A percentile compares a stretch with the other conserved stretches of the same genome.
Evolutionary conservation across 2,329 filamentous ascomycete genomes (phyloP).

Genomic region (Delphinella strobiligena): DNA sequence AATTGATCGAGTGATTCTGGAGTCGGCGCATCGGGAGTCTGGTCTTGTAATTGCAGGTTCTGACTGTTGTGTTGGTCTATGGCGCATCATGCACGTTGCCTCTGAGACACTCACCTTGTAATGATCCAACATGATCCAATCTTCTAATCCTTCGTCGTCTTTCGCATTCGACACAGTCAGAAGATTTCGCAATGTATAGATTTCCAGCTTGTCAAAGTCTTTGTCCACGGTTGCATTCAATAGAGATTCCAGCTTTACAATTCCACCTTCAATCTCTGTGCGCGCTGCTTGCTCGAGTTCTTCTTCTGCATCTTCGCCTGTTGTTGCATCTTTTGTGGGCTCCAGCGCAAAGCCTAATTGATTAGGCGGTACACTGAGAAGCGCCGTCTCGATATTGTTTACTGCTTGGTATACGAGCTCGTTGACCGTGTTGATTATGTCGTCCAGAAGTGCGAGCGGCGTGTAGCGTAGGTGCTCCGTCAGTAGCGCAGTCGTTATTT

Average conservation of each 20-base stretch:
- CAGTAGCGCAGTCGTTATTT: conserved; percentile 50
- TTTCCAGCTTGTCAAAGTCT: conserved; percentile 43
- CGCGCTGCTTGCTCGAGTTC: conserved; percentile 35
- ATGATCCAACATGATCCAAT: conserved; percentile 72
- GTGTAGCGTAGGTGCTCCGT: conserved; percentile 96
- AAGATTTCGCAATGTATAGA: conserved; percentile 77
- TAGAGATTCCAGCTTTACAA: conserved; percentile 37
- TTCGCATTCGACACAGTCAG: conserved; percentile 32
- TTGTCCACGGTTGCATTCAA: conserved; percentile 38
- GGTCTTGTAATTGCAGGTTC: conserved; percentile 15
- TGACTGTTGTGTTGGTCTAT: conserved; percentile 8
- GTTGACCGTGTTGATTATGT: conserved; percentile 95
- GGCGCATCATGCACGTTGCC: not conserved
- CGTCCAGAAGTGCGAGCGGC: conserved; percentile 84
- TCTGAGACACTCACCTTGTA: conserved; percentile 50
- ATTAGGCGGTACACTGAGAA: conserved; percentile 60
- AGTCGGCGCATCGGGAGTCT: conserved; percentile 34
- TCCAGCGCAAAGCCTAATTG: conserved; percentile 63
- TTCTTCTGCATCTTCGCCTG: conserved; percentile 19
- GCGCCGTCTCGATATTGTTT: conserved; percentile 72
- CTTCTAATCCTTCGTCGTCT: conserved; percentile 36
- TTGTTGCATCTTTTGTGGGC: not conserved
- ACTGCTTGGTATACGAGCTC: conserved; percentile 83
- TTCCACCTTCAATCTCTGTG: conserved; percentile 74
- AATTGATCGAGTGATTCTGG: conserved; percentile 60